These are phyloP conservation scores for Perkinsus olseni DNA, from an alignment of 169 alveolate genomes.

Conservation along the genomic window DNA sequence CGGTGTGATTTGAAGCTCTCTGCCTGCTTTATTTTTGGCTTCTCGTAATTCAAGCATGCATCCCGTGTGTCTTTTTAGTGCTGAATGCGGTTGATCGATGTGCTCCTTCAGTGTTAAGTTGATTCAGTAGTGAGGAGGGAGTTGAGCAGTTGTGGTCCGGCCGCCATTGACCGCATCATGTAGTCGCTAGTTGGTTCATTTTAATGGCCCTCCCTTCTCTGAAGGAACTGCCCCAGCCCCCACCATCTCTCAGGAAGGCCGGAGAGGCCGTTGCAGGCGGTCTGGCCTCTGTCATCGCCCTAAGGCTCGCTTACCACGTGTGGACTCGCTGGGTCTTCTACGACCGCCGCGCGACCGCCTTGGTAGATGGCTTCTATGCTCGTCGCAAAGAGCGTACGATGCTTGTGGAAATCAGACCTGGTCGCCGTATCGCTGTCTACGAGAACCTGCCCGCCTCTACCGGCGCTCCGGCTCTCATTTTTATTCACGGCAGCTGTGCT, in stretches of 20 bases:
- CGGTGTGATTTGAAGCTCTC: no score
- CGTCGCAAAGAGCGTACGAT: neutral
- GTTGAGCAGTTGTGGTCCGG: no score
- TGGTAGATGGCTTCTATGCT: neutral
- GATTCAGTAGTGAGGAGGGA: no score
- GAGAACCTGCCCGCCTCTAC: neutral
- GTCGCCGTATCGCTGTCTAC: neutral
- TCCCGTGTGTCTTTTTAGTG: no score
- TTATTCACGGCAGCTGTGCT: neutral
- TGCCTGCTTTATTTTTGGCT: no score
- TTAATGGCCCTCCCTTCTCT: neutral
- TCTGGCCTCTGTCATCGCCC: neutral
- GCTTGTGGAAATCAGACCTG: neutral
- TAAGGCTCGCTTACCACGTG: neutral
- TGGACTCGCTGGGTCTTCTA: neutral
- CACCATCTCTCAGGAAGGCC: neutral
- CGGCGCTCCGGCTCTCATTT: neutral
- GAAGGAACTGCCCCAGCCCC: neutral
- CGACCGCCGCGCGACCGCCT: neutral
- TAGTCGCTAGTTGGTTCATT: neutral
- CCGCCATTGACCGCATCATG: no score
- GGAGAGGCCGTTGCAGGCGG: neutral
- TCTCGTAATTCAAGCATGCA: no score
- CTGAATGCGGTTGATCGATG: no score
- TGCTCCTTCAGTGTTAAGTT: no score